These are phyloP conservation scores for Erodium chrysanthum DNA, from an alignment of 441 rosid genomes.

Conservation along the genomic window DNA sequence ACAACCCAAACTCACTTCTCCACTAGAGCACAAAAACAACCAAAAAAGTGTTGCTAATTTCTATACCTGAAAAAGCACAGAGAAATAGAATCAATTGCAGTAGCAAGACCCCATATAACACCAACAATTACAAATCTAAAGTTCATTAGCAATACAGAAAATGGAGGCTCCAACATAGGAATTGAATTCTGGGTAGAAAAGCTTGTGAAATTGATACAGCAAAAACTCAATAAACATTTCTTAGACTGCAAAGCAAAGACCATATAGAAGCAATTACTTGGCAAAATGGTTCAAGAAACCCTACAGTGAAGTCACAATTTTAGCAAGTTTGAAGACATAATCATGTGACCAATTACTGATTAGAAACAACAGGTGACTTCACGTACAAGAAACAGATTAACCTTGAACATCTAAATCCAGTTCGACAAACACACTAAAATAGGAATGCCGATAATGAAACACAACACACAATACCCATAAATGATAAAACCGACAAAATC, in stretches of 20 bases:
- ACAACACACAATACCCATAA: no score
- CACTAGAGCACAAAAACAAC: neutral
- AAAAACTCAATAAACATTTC: neutral
- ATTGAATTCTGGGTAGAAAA: neutral
- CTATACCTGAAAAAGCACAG: slow-evolving; percentile 1
- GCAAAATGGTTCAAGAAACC: no score
- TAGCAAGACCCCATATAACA: no score
- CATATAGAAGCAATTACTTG: neutral
- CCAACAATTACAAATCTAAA: no score
- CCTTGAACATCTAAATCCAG: no score
- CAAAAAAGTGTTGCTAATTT: neutral
- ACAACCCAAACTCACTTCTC: neutral
- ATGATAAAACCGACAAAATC: no score
- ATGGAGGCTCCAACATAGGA: neutral
- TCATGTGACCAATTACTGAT: neutral
- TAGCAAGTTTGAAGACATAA: neutral
- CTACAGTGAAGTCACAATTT: no score
- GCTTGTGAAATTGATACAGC: neutral
- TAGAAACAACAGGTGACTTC: neutral
- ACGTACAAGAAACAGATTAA: slow-evolving; percentile 4
- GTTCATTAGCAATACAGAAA: neutral
- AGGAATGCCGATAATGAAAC: no score
- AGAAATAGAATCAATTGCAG: no score
- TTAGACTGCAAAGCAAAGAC: neutral
- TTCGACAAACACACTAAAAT: no score